A percentile compares a stretch with the other conserved stretches of the same genome.
These are phyloP conservation scores for Aureobasidium musti DNA, from an alignment of 2,329 filamentous ascomycete species.

Conservation along the genomic window DNA sequence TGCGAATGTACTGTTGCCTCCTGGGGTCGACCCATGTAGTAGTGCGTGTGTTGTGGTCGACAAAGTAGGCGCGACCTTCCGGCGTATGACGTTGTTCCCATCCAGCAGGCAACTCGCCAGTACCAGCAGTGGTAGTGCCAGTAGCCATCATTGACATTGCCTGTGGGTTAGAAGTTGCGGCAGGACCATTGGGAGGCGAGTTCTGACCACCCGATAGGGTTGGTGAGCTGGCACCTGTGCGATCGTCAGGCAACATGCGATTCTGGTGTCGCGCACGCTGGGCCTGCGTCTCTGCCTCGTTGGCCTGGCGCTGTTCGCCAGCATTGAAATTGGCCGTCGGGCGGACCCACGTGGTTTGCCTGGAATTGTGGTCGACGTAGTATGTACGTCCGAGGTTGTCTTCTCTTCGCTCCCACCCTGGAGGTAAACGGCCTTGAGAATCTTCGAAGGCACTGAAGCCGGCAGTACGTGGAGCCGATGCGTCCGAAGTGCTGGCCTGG, in stretches of 20 bases:
- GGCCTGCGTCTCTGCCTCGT: conserved; percentile 88
- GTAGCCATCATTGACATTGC: conserved; percentile 89
- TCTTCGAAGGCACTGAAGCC: conserved; percentile 91
- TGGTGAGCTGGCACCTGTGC: conserved; percentile 90
- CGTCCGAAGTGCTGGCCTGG: conserved; percentile 28
- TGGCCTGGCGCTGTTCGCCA: conserved; percentile 72
- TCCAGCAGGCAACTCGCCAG: conserved; percentile 88
- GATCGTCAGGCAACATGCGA: conserved; percentile 90
- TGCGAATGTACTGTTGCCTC: conserved; percentile 95
- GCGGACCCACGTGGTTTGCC: conserved; percentile 94
- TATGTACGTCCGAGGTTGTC: conserved; percentile 95
- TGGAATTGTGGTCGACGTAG: conserved; percentile 96
- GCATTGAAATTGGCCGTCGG: conserved; percentile 78
- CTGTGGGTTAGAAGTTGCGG: conserved; percentile 49
- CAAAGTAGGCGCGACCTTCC: conserved; percentile 93
- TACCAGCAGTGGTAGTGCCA: conserved; percentile 89
- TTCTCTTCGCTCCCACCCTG: conserved; percentile 93
- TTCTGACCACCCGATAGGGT: conserved; percentile 60
- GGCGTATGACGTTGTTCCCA: conserved; percentile 98
- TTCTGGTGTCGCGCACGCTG: conserved; percentile 94
- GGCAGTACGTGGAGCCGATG: conserved; percentile 43
- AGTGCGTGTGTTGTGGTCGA: conserved; percentile 96
- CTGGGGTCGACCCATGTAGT: conserved; percentile 98
- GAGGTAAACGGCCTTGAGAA: conserved; percentile 85
- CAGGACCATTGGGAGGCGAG: conserved; percentile 40